Conservation (phyloP, 768 basidiomycete genomes). For the Phlebiopsis gigantea region DNA sequence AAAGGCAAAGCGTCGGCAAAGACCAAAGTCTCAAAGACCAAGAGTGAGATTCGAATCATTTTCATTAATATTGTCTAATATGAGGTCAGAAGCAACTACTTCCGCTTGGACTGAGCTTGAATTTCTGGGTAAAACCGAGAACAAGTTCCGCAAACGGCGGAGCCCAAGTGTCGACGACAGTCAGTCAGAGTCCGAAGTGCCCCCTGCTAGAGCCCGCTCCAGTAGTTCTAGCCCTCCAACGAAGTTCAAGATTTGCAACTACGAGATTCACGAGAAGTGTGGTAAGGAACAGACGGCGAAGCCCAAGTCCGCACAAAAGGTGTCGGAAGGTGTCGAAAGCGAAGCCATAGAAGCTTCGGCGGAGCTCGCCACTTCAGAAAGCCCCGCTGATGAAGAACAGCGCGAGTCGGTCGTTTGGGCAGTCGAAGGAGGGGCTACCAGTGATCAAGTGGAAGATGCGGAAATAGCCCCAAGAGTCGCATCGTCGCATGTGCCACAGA, state of each 20-base stretch:
- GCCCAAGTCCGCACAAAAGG: background rate
- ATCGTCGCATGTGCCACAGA: slow-evolving; percentile 1
- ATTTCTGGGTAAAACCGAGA: background rate
- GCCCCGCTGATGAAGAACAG: background rate
- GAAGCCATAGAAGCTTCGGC: background rate
- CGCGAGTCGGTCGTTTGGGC: slow-evolving; percentile 48
- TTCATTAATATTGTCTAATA: background rate
- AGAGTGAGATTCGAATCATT: slow-evolving; percentile 21
- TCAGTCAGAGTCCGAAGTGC: background rate
- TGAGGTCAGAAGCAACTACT: background rate
- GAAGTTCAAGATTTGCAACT: slow-evolving; percentile 8
- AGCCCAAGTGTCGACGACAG: background rate
- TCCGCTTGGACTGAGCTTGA: background rate
- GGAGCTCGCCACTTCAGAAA: background rate
- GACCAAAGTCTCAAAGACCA: slow-evolving; percentile 22
- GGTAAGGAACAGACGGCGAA: background rate
- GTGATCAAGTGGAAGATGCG: slow-evolving; percentile 19
- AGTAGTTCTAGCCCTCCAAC: background rate
- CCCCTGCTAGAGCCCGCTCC: background rate
- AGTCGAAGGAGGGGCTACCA: slow-evolving; percentile 33
- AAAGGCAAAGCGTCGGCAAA: slow-evolving; percentile 59
- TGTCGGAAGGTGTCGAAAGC: background rate
- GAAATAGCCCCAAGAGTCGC: slow-evolving; percentile 14
- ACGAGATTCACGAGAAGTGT: background rate
- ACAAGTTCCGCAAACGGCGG: too few relatives aligned